A percentile compares a stretch with the other conserved stretches of the same genome.
Conservation (phyloP, 768 basidiomycete species). For the Naganishia vaughanmartiniae region DNA sequence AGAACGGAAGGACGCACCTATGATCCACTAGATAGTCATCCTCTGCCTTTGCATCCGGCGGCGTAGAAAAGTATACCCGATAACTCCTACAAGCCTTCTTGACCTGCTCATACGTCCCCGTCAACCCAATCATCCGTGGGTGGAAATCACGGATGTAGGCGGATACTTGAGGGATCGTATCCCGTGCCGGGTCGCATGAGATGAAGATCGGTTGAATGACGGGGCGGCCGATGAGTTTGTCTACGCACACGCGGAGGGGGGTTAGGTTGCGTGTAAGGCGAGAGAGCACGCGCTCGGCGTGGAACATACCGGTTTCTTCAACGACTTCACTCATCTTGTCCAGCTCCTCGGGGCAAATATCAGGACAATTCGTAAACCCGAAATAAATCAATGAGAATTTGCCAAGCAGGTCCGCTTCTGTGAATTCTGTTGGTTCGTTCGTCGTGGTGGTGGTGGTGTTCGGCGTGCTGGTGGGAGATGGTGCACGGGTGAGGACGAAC, state of each 20-base stretch:
- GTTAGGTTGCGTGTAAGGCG: constrained; percentile 51
- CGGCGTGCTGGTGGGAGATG: constrained; percentile 46
- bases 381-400: constrained; percentile 84
- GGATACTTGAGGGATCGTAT: constrained; percentile 58
- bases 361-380: constrained; percentile 99
- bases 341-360: constrained; percentile 96
- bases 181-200: constrained; percentile 93
- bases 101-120: constrained; percentile 76
- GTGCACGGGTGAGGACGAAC: constrained; percentile 62
- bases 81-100: constrained; percentile 91
- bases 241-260: constrained; percentile 52
- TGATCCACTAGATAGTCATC: constrained; percentile 95
- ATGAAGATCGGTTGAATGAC: constrained; percentile 88
- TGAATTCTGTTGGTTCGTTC: constrained; percentile 62
- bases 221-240: constrained; percentile 63
- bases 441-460: constrained; percentile 28
- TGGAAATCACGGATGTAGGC: constrained; percentile 69
- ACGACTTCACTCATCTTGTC: constrained; percentile 87
- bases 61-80: constrained; percentile 97
- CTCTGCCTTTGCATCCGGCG: constrained; percentile 64
- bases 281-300: constrained; percentile 55
- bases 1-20: constrained; percentile 35
- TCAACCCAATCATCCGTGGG: constrained; percentile 79
- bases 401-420: constrained; percentile 77
- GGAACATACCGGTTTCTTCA: constrained; percentile 64